Base-by-base conservation (phyloP, 2,329 filamentous ascomycete genomes). In the Diaporthe capsici region DNA sequence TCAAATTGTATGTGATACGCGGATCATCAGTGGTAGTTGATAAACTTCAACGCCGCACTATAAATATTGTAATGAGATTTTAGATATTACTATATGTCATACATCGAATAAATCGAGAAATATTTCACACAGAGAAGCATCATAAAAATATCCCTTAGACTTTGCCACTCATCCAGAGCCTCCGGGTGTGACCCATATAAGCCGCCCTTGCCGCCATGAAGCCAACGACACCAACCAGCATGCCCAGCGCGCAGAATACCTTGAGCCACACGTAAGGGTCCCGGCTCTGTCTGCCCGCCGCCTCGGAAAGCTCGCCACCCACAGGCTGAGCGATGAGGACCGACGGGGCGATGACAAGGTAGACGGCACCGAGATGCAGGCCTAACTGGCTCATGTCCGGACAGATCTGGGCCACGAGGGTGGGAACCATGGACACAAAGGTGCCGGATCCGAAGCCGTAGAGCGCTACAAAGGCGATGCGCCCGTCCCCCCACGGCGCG, bases 361-460 rank as follows among this genome's bases (percentile, higher is more conserved):
- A 92, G 71, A 90, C 85, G 0, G 88, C 87, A 0, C 92, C 92
- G 0, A 86, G 89, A 9, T 91, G 84, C 0, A 90, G 85, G 1
- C 91, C 92, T 20, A 93, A 88, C 79, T 91, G 86, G 5, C 87
- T 84, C 72, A 92, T 86, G 67, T 91, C 89, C 0, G 88, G 67
- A 22, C 67, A 89, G 74, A 93, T 90, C 79, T 93, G 90, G 1
- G 90, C 90, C 7, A 93, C 83, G 12, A 91, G 83, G 0, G 90
- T 86, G 0, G 91, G 89, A 0, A 86, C 84, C n/a, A 94, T 83
- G 3, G 88, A 88, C 65, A 93, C 89, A 78, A 91, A 92, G 3
- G 89, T 89, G 10, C 92, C 93, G 1, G 90, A 92, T 17, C 87
- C 86, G 81, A 94, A 93, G 6, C 92, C 93, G 78, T 92, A 94